phyloP scores from a whole-genome alignment of 208 protist species.

The Dictyostelium gargantuum region DNA sequence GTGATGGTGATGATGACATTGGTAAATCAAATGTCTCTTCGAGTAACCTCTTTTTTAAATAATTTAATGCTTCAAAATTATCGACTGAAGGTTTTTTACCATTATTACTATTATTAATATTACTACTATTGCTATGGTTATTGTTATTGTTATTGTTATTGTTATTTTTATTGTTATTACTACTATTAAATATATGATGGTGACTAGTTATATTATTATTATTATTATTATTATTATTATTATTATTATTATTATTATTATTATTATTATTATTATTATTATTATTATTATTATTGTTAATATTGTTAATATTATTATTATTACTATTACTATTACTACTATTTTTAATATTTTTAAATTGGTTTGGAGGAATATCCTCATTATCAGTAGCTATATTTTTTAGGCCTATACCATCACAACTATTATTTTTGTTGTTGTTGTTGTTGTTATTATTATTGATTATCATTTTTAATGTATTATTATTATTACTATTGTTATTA shows the following conservation, averaged over 20 bases:
- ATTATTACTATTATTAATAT: not conserved
- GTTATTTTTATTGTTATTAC: not conserved
- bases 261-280: not conserved
- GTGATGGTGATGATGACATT: not conserved
- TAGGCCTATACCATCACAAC: not conserved
- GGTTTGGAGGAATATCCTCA: not conserved
- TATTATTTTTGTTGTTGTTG: not conserved
- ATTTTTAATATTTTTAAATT: not conserved
- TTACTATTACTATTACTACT: not conserved
- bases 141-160: not conserved
- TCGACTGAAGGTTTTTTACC: not conserved
- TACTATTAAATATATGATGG: no score
- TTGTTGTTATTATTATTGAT: not conserved
- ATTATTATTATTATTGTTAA: not conserved
- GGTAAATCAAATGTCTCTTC: slow-evolving; percentile 7
- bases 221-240: not conserved
- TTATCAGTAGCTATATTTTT: not conserved
- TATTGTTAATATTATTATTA: not conserved
- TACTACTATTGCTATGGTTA: not conserved
- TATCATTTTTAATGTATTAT: not conserved
- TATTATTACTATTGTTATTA: not conserved
- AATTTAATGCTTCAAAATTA: not conserved
- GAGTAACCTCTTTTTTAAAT: not conserved
- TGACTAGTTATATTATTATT: not conserved
- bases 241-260: not conserved